Conservation (phyloP, 75 land plant species). For the Selaginella moellendorffii region DNA sequence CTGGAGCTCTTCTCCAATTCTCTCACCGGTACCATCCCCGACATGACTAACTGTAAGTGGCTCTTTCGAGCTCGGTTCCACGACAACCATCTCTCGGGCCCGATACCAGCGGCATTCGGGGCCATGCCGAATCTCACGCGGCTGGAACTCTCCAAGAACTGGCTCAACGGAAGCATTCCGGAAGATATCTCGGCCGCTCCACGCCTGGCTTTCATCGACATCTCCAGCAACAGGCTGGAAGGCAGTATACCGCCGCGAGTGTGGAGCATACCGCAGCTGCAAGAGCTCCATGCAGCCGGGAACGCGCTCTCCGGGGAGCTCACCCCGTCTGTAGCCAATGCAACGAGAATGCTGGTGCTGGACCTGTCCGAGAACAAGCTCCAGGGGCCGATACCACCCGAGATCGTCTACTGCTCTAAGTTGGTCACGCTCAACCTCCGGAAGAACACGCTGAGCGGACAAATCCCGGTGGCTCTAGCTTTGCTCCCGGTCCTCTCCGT, state of each 20-base stretch:
- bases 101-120: conserved; percentile 36
- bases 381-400: background rate
- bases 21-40: conserved; percentile 32
- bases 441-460: conserved; percentile 30
- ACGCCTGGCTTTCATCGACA: background rate
- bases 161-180: conserved; percentile 36
- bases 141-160: conserved; percentile 61
- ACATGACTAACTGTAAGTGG: conserved; percentile 22
- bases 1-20: conserved; percentile 52
- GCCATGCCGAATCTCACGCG: conserved; percentile 23
- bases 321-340: background rate
- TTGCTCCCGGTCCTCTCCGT: background rate
- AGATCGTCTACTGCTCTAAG: background rate
- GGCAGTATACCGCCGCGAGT: background rate
- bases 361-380: background rate
- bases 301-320: background rate
- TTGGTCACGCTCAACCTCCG: conserved; percentile 20
- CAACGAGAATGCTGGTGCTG: background rate
- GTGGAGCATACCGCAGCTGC: background rate
- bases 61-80: conserved; percentile 43
- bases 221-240: background rate
- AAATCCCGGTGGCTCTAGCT: conserved; percentile 24
- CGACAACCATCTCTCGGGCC: conserved; percentile 42
- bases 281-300: background rate
- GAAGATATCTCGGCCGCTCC: conserved; percentile 24